Conservation (phyloP, 768 basidiomycete species). For the Coprinellus aureogranulatus region DNA sequence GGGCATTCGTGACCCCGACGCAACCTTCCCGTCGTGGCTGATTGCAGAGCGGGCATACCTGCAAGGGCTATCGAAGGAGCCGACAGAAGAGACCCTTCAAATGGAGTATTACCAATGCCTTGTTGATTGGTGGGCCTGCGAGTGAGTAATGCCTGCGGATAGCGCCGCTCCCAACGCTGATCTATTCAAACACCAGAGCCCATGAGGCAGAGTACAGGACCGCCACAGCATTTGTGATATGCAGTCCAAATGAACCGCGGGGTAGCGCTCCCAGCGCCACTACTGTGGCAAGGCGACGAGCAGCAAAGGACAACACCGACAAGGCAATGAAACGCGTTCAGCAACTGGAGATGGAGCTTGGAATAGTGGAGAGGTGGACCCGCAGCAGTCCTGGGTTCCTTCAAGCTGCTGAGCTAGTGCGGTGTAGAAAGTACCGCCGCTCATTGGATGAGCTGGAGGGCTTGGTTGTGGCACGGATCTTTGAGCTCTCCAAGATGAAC, state of each 20-base stretch:
- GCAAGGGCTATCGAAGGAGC: slow-evolving; percentile 10
- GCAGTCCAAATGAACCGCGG: too few species aligned
- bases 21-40: slow-evolving; percentile 11
- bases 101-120: slow-evolving; percentile 19
- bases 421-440: slow-evolving; percentile 7
- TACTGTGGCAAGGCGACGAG: too few species aligned
- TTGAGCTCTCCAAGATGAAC: slow-evolving; percentile 26
- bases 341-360: slow-evolving; percentile 13
- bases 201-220: too few species aligned
- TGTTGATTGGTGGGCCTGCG: not conserved
- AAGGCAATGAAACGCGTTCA: too few species aligned
- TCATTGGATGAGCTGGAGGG: slow-evolving; percentile 21
- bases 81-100: slow-evolving; percentile 11
- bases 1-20: not conserved
- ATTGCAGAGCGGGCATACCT: slow-evolving; percentile 15
- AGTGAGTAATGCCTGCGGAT: slow-evolving; percentile 6
- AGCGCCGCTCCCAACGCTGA: not conserved
- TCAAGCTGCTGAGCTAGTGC: not conserved
- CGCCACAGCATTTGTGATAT: too few species aligned
- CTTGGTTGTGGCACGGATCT: slow-evolving; percentile 19
- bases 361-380: slow-evolving; percentile 13
- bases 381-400: slow-evolving; percentile 4
- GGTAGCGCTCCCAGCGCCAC: too few species aligned
- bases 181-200: not conserved
- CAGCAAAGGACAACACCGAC: too few species aligned